phyloP scores from a whole-genome alignment of 108 stramenopile genomes.

The Aurantiochytrium sp. region DNA sequence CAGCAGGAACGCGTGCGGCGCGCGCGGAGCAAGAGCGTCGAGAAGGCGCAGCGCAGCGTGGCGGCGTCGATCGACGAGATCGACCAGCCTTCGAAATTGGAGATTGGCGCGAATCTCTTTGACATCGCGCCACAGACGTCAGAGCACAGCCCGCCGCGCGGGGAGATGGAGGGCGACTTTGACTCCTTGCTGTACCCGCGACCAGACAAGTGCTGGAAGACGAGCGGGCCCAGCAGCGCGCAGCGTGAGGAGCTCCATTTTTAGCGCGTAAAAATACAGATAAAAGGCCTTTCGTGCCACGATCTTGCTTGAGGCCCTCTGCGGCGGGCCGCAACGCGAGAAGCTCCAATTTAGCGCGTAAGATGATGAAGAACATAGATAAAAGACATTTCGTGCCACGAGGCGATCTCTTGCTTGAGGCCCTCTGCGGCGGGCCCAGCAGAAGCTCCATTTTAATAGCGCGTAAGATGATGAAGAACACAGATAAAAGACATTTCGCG shows the following conservation, averaged over 20 bases:
- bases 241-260: neutral
- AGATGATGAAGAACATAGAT: no score
- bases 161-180: neutral
- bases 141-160: neutral
- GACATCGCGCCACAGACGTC: neutral
- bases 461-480: no score
- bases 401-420: neutral
- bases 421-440: no score
- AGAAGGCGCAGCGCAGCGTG: neutral
- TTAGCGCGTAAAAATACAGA: neutral
- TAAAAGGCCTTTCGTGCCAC: neutral
- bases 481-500: neutral
- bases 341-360: no score
- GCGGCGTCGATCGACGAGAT: neutral
- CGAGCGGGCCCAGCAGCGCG: neutral
- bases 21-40: neutral
- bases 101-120: conserved; percentile 17
- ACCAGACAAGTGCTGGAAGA: neutral
- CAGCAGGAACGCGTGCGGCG: neutral
- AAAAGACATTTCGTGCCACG: neutral
- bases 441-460: no score
- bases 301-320: neutral
- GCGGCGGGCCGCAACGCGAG: no score
- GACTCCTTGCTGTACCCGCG: neutral
- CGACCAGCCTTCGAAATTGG: conserved; percentile 14